phyloP scores from a whole-genome alignment of 441 rosid genomes.

The Adansonia rubrostipa region DNA sequence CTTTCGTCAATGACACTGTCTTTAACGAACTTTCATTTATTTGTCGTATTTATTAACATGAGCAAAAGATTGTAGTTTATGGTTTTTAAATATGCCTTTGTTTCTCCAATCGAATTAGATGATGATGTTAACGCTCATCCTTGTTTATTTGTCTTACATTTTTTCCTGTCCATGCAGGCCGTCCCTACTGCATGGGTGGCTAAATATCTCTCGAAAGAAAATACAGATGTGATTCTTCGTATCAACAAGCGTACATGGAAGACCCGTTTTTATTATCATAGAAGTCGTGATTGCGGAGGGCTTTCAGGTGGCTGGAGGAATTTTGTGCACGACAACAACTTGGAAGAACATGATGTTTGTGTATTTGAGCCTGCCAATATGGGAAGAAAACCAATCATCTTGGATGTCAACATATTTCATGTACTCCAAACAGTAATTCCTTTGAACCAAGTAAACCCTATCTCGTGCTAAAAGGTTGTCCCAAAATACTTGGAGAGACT shows the following conservation, averaged over 20 bases:
- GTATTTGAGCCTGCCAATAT: slow-evolving; percentile 42
- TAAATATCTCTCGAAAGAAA: slow-evolving; percentile 36
- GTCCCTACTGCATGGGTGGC: slow-evolving; percentile 50
- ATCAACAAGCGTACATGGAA: slow-evolving; percentile 42
- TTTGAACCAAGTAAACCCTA: slow-evolving; percentile 21
- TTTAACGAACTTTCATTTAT: too few relatives aligned
- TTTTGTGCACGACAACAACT: slow-evolving; percentile 43
- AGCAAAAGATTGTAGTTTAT: not conserved
- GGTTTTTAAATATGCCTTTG: not conserved
- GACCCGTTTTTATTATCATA: slow-evolving; percentile 36
- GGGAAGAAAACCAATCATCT: slow-evolving; percentile 30
- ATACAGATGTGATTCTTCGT: slow-evolving; percentile 48
- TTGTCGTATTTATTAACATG: too few relatives aligned
- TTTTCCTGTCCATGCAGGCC: slow-evolving; percentile 33
- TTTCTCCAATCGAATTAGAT: not conserved
- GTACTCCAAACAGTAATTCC: slow-evolving; percentile 32
- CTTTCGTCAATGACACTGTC: not conserved
- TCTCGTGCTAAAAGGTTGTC: slow-evolving; percentile 22
- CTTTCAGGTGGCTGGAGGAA: slow-evolving; percentile 52
- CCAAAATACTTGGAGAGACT: not conserved
- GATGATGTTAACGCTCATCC: slow-evolving; percentile 8
- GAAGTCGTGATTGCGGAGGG: slow-evolving; percentile 45
- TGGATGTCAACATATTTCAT: slow-evolving; percentile 44
- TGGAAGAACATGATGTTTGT: slow-evolving; percentile 49
- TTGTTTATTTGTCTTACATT: slow-evolving; percentile 14